A percentile compares a stretch with the other conserved stretches of the same genome.
These are phyloP conservation scores for Steccherinum ochraceum DNA, from an alignment of 768 basidiomycete genomes.

Conservation along the genomic window DNA sequence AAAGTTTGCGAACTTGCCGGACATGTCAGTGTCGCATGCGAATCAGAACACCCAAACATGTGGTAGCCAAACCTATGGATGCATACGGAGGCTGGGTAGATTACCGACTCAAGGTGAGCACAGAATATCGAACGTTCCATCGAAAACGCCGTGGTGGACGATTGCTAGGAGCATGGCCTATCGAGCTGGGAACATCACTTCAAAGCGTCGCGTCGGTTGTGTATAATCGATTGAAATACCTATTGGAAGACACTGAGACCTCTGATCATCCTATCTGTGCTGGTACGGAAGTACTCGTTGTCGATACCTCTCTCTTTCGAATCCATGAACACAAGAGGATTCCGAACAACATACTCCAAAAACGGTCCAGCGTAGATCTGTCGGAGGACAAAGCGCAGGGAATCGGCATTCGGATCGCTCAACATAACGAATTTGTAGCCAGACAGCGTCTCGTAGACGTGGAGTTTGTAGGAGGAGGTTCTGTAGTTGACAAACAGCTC, in stretches of 20 bases:
- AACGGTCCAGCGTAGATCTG: slow-evolving; percentile 93
- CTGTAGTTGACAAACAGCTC: slow-evolving; percentile 88
- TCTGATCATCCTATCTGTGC: slow-evolving; percentile 69
- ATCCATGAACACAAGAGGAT: slow-evolving; percentile 83
- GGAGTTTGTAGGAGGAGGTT: slow-evolving; percentile 89
- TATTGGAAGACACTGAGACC: slow-evolving; percentile 43
- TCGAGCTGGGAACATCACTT: too few species aligned
- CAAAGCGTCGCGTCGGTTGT: too few species aligned
- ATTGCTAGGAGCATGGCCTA: too few species aligned
- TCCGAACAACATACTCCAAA: slow-evolving; percentile 88
- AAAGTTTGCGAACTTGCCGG: too few species aligned
- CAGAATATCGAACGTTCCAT: too few species aligned
- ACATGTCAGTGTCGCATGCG: too few species aligned
- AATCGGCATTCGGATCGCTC: slow-evolving; percentile 80
- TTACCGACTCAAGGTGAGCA: too few species aligned
- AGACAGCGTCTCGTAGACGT: slow-evolving; percentile 86
- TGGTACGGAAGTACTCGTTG: slow-evolving; percentile 84
- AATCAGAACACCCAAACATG: too few species aligned
- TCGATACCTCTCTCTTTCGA: slow-evolving; percentile 82
- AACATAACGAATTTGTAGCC: slow-evolving; percentile 96
- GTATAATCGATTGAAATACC: too few species aligned
- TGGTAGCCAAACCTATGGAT: too few species aligned
- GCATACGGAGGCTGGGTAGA: too few species aligned
- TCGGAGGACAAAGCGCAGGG: slow-evolving; percentile 74
- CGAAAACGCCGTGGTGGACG: too few species aligned